Base-by-base conservation (phyloP, 2,329 filamentous ascomycete species). In the Catunica adiposa region DNA sequence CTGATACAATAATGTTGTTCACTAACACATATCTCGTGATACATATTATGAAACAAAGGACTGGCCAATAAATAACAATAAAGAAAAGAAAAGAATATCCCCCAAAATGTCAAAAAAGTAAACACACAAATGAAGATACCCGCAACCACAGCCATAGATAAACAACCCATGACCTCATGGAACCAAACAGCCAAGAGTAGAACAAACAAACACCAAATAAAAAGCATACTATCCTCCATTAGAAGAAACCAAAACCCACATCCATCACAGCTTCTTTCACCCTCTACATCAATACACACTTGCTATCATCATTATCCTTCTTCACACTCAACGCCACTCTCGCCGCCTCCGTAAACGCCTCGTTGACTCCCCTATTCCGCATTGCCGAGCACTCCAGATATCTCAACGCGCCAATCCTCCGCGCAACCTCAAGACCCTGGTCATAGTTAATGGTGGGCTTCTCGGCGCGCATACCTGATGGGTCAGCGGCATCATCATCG, bases 361-460 rank as follows among this genome's bases (percentile, higher is more conserved):
- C 92, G 70, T 97, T 96, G 65, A 98, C 94, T 59, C 92, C 92
- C 53, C 92, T 81, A 70, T 98, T 98, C 71, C 89, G 84, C 82
- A 97, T 97, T 57, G 92, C 92, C 38, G 92, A 97, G 74, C 92
- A 98, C 75, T 98, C 92, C 56, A 98, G 79, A 68, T 98, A 98
- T 66, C 94, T 82, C 66, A 95, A 77, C 5, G 92, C 92, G 63
- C 89, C 86, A 70, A 97, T 94, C 68, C 85, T 83, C 66, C 90
- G 82, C 40, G 90, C 90, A 44, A 95, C 89, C 61, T 90, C 88
- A 53, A 97, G 76, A 2, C 90, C 90, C 65, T 94, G 82, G 65
- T 94, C 85, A 71, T 96, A 97, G 65, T 83, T 83, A 67, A 97
- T 94, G 71, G 83, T 80, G 6, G 82, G 78, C 66, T 79, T 79